Evolutionary conservation across 768 basidiomycete genomes (phyloP).

Genomic region (Boletales sp.): DNA sequence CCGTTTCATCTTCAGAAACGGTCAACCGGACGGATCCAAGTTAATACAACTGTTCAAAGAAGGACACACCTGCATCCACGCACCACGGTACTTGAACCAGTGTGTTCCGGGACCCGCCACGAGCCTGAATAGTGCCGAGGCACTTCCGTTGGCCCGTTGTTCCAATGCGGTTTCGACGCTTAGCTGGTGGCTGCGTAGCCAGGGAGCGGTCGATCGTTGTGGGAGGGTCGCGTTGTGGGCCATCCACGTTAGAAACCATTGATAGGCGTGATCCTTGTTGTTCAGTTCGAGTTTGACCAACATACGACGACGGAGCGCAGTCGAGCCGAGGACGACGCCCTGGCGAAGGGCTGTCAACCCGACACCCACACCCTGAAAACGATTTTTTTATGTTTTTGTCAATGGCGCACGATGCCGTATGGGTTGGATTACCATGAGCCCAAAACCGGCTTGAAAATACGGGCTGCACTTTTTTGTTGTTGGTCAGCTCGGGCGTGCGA

Average conservation of each 20-base stretch:
- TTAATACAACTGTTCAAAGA: neutral
- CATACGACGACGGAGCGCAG: slow-evolving; percentile 80
- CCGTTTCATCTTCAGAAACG: slow-evolving; percentile 69
- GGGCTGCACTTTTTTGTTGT: slow-evolving; percentile 61
- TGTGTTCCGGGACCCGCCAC: slow-evolving; percentile 95
- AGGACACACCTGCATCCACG: slow-evolving; percentile 87
- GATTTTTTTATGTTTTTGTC: neutral
- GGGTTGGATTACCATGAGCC: slow-evolving; percentile 72
- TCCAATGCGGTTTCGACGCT: slow-evolving; percentile 92
- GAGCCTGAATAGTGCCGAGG: slow-evolving; percentile 85
- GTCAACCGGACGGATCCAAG: neutral
- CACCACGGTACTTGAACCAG: slow-evolving; percentile 83
- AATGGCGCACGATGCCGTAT: neutral
- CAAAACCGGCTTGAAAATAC: slow-evolving; percentile 97
- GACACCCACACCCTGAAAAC: slow-evolving; percentile 82
- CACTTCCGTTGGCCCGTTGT: slow-evolving; percentile 86
- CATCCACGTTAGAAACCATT: slow-evolving; percentile 98
- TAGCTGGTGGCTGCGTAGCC: slow-evolving; percentile 83
- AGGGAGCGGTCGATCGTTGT: slow-evolving; percentile 30
- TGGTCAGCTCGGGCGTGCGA: too few species aligned
- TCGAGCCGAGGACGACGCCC: slow-evolving; percentile 62
- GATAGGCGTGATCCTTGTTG: slow-evolving; percentile 91
- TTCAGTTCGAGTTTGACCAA: slow-evolving; percentile 95
- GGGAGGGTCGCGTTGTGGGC: slow-evolving; percentile 54
- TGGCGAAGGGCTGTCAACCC: slow-evolving; percentile 74